Evolutionary conservation across 2,329 filamentous ascomycete species (phyloP).

Genomic region (Fusarium aywerte): DNA sequence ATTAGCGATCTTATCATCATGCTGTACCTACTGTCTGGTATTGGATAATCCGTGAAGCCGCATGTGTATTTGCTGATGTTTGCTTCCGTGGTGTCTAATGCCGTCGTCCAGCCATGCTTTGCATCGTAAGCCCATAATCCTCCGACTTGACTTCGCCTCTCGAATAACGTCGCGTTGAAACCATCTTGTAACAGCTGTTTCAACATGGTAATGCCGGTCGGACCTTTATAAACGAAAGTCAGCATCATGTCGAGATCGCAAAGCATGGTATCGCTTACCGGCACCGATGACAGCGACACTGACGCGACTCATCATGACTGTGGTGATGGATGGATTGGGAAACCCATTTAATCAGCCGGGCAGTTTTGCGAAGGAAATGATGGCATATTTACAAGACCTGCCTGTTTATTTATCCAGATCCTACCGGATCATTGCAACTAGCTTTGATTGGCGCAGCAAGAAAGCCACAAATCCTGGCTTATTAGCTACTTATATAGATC

Average conservation of each 20-base stretch:
- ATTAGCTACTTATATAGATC: too few species aligned
- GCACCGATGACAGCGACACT: slow-evolving; percentile 6
- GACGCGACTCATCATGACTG: neutral
- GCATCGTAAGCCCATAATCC: slow-evolving; percentile 20
- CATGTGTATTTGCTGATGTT: slow-evolving; percentile 34
- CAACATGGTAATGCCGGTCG: slow-evolving; percentile 28
- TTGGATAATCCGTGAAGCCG: slow-evolving; percentile 23
- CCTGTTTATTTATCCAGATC: neutral
- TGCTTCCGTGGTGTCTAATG: neutral
- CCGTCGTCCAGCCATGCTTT: slow-evolving; percentile 14
- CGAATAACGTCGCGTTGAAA: slow-evolving; percentile 8
- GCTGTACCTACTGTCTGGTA: slow-evolving; percentile 11
- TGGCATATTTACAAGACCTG: neutral
- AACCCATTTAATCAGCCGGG: too few species aligned
- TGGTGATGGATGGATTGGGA: too few species aligned
- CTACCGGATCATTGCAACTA: neutral
- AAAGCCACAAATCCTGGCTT: neutral
- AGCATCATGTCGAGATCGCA: accelerated
- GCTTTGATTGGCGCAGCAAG: neutral
- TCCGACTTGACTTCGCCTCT: slow-evolving; percentile 6
- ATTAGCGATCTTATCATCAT: accelerated
- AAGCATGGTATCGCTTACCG: neutral
- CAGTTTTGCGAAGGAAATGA: accelerated
- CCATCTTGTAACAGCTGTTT: slow-evolving; percentile 26
- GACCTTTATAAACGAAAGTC: neutral